Evolutionary conservation across 768 basidiomycete genomes (phyloP).

Genomic region (Rhizopogon salebrosus): DNA sequence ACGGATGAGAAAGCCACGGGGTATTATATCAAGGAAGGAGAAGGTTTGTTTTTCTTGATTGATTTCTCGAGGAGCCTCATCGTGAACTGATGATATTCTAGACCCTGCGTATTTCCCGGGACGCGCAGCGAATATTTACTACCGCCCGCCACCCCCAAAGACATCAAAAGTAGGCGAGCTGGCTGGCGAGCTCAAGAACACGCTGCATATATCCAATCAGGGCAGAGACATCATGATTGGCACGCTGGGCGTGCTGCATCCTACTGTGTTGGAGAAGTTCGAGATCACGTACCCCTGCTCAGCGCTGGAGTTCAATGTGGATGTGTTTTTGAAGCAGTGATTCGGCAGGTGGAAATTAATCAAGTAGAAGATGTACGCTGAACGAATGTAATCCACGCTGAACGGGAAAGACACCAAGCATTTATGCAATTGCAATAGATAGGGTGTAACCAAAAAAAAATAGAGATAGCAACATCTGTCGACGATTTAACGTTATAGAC

Average conservation of each 20-base stretch:
- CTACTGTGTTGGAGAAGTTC: slow-evolving; percentile 85
- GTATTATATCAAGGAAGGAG: slow-evolving; percentile 87
- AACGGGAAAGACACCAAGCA: background rate
- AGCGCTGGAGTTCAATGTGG: slow-evolving; percentile 87
- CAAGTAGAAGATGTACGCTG: background rate
- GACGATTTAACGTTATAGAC: background rate
- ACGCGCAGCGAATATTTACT: slow-evolving; percentile 88
- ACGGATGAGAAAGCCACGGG: slow-evolving; percentile 60
- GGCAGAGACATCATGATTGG: slow-evolving; percentile 73
- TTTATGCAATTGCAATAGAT: background rate
- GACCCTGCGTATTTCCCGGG: slow-evolving; percentile 95
- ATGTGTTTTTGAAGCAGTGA: slow-evolving; percentile 80
- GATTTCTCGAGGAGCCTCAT: background rate
- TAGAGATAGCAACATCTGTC: background rate
- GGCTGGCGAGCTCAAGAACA: slow-evolving; percentile 42
- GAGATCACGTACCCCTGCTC: slow-evolving; percentile 95
- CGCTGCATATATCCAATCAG: slow-evolving; percentile 24
- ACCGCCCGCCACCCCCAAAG: slow-evolving; percentile 47
- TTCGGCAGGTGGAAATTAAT: slow-evolving; percentile 4
- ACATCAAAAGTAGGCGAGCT: slow-evolving; percentile 6
- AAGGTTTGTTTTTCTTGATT: slow-evolving; percentile 49
- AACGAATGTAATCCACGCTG: slow-evolving; percentile 2
- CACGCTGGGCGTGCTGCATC: slow-evolving; percentile 90
- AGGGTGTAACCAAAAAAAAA: background rate
- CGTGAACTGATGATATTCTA: slow-evolving; percentile 26